Evolutionary conservation across 352 stramenopile genomes (phyloP).

Genomic region (Phytophthora sansomeana): DNA sequence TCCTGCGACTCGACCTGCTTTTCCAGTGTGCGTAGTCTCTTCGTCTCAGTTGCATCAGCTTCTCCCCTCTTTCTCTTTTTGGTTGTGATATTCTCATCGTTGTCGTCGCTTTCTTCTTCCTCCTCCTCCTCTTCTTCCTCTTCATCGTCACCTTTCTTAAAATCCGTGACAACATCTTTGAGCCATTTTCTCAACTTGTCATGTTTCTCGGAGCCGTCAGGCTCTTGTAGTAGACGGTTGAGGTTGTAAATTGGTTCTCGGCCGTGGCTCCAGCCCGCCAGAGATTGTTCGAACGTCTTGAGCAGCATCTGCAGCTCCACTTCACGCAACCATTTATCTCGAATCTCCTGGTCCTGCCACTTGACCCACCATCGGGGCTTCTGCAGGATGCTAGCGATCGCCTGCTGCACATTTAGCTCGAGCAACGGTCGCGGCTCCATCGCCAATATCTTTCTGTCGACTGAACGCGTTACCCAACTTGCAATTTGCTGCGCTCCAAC

Average conservation of each 20-base stretch:
- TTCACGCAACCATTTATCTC: constrained; percentile 44
- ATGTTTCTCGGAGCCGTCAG: background rate
- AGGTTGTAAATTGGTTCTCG: constrained; percentile 15
- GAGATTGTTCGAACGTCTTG: constrained; percentile 34
- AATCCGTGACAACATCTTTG: constrained; percentile 27
- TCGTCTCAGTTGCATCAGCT: constrained; percentile 7
- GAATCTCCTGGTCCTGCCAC: constrained; percentile 35
- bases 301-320: constrained; percentile 36
- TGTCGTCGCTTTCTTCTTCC: background rate
- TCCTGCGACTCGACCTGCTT: constrained; percentile 7
- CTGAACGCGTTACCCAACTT: too few species aligned
- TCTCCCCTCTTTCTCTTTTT: constrained; percentile 19
- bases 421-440: constrained; percentile 55
- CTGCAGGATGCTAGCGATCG: constrained; percentile 46
- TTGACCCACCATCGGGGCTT: constrained; percentile 58
- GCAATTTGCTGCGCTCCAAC: too few species aligned
- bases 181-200: constrained; percentile 32
- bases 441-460: constrained; percentile 28
- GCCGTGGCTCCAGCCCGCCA: constrained; percentile 19
- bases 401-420: constrained; percentile 43
- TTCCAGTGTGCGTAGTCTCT: constrained; percentile 11
- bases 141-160: constrained; percentile 16
- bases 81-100: constrained; percentile 10
- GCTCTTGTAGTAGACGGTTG: constrained; percentile 9
- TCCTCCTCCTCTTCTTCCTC: constrained; percentile 22